A percentile compares a stretch with the other conserved stretches of the same genome.
Evolutionary conservation across 2,329 filamentous ascomycete genomes (phyloP).

Genomic region (Ophiostoma populinum): DNA sequence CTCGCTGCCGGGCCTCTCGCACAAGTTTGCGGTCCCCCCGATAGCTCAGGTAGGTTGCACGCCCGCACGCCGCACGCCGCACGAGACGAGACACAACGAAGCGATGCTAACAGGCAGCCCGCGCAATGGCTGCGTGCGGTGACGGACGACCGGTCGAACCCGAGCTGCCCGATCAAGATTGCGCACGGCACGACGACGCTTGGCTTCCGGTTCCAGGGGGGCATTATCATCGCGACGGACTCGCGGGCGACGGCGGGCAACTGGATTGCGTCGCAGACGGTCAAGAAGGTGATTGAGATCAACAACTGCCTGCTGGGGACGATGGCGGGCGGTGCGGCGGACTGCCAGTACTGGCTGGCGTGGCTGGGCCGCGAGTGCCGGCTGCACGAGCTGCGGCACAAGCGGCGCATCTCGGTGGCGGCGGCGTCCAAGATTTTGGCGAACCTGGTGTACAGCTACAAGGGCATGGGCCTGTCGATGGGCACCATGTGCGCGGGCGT

Average conservation of each 20-base stretch:
- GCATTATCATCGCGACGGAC: slow-evolving; percentile 96
- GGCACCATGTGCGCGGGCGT: slow-evolving; percentile 99
- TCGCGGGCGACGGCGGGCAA: slow-evolving; percentile 92
- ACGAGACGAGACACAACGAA: too few relatives aligned
- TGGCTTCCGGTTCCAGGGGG: slow-evolving; percentile 93
- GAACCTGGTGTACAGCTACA: slow-evolving; percentile 96
- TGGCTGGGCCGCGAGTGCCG: slow-evolving; percentile 99
- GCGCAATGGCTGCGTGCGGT: slow-evolving; percentile 90
- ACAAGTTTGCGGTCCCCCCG: slow-evolving; percentile 91
- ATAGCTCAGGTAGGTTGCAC: slow-evolving; percentile 69
- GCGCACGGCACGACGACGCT: slow-evolving; percentile 97
- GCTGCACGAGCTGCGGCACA: slow-evolving; percentile 96
- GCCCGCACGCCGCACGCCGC: too few relatives aligned
- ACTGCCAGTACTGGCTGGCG: slow-evolving; percentile 99
- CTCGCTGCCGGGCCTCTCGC: slow-evolving; percentile 56
- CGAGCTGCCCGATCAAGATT: slow-evolving; percentile 96
- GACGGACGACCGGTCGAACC: slow-evolving; percentile 94
- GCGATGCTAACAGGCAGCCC: slow-evolving; percentile 37
- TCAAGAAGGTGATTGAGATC: slow-evolving; percentile 99
- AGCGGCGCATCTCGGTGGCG: slow-evolving; percentile 93
- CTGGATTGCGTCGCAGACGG: slow-evolving; percentile 99
- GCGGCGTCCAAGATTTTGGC: slow-evolving; percentile 96
- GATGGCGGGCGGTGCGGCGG: slow-evolving; percentile 95
- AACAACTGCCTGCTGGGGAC: slow-evolving; percentile 87
- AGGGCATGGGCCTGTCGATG: slow-evolving; percentile 97